These are phyloP conservation scores for Lasiodiplodia sp. DNA, from an alignment of 2,329 filamentous ascomycete species.

Conservation along the genomic window DNA sequence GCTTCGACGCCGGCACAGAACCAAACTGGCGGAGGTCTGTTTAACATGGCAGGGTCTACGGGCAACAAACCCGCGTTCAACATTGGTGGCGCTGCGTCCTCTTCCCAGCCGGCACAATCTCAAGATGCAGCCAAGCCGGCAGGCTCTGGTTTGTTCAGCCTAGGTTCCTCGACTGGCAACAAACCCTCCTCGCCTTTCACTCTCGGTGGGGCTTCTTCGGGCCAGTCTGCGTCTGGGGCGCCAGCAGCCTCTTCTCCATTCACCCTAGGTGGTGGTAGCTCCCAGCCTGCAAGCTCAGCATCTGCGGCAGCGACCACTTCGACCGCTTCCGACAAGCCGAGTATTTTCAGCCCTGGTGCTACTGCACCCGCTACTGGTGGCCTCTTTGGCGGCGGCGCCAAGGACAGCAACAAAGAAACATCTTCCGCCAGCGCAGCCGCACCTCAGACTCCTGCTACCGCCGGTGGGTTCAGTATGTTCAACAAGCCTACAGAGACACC, in stretches of 20 bases:
- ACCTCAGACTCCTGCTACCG: slow-evolving; percentile 32
- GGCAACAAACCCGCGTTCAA: slow-evolving; percentile 37
- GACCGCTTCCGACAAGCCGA: slow-evolving; percentile 14
- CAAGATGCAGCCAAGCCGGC: slow-evolving; percentile 16
- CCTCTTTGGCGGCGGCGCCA: slow-evolving; percentile 31
- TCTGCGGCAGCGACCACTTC: slow-evolving; percentile 2
- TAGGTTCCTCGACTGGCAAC: slow-evolving; percentile 37
- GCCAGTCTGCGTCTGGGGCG: slow-evolving; percentile 19
- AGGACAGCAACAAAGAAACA: slow-evolving; percentile 25
- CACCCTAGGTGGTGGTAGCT: slow-evolving; percentile 8
- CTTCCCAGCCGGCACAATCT: slow-evolving; percentile 16
- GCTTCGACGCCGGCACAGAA: slow-evolving; percentile 32
- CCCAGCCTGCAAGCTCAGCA: slow-evolving; percentile 4
- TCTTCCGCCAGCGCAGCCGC: slow-evolving; percentile 37
- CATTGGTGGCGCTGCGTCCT: background rate
- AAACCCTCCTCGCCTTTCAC: slow-evolving; percentile 38
- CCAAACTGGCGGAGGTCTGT: slow-evolving; percentile 32
- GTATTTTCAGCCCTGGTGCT: slow-evolving; percentile 26
- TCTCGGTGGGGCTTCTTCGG: slow-evolving; percentile 34
- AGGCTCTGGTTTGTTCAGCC: background rate
- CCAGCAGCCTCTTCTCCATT: slow-evolving; percentile 21
- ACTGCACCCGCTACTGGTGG: slow-evolving; percentile 14
- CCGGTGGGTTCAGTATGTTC: slow-evolving; percentile 19
- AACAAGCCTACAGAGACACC: slow-evolving; percentile 23
- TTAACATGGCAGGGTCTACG: slow-evolving; percentile 36